phyloP scores from a whole-genome alignment of 1,284 basidiomycete genomes.

The Cryptococcus wingfieldii region DNA sequence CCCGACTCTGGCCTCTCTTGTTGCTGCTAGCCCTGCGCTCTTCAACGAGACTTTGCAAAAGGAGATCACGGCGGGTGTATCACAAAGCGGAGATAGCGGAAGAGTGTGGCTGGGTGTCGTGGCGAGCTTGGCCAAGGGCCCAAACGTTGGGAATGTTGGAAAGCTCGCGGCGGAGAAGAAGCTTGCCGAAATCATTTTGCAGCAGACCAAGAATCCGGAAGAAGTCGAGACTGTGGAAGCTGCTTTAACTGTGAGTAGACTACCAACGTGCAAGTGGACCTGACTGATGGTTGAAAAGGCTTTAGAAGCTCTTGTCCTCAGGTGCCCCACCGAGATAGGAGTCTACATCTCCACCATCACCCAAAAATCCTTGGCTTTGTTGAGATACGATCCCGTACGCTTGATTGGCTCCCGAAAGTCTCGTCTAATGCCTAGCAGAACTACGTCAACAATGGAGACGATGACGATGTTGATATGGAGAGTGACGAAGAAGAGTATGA shows the following conservation, averaged over 20 bases:
- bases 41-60: conserved; percentile 25
- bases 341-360: conserved; percentile 67
- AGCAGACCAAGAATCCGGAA: conserved; percentile 29
- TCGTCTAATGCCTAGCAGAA: conserved; percentile 56
- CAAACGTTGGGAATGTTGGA: conserved; percentile 27
- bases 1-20: conserved; percentile 57
- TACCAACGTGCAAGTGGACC: background rate
- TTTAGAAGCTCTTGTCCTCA: conserved; percentile 74
- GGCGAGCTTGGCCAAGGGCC: conserved; percentile 34
- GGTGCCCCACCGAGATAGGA: conserved; percentile 75
- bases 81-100: conserved; percentile 20
- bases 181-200: conserved; percentile 26
- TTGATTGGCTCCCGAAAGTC: background rate
- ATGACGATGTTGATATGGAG: conserved; percentile 55
- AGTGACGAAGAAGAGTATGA: conserved; percentile 46
- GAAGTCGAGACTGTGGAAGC: conserved; percentile 44
- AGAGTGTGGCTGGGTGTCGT: conserved; percentile 35
- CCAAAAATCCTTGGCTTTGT: conserved; percentile 65
- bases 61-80: conserved; percentile 27
- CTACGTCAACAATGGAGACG: conserved; percentile 73
- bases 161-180: conserved; percentile 27
- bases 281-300: conserved; percentile 53
- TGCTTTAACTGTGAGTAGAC: conserved; percentile 26
- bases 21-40: conserved; percentile 28
- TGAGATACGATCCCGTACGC: conserved; percentile 89